Percentiles rank a stretch among this genome's conserved stretches.
These are phyloP conservation scores for Stemphylium beticola DNA, from an alignment of 2,329 filamentous ascomycete genomes.

Conservation along the genomic window DNA sequence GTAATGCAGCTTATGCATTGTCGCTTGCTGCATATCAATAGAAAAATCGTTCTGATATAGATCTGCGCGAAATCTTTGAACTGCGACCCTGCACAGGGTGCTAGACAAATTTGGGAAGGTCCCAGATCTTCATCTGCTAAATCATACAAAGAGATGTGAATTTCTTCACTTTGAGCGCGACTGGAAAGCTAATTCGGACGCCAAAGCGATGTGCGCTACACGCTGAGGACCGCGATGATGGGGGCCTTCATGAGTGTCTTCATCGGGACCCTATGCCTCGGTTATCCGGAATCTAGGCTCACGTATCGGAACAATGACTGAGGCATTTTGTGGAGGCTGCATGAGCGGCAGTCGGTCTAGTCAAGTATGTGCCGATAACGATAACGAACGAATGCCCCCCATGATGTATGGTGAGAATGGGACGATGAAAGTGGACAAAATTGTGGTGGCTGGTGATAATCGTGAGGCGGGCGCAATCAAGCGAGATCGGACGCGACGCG, in stretches of 20 bases:
- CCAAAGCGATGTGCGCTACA: slow-evolving; percentile 35
- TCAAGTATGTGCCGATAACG: background rate
- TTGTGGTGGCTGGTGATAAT: too few species aligned
- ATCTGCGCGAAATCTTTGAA: too few species aligned
- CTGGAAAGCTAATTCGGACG: slow-evolving; percentile 35
- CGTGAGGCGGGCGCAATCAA: background rate
- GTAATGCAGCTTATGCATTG: too few species aligned
- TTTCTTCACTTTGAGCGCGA: slow-evolving; percentile 25
- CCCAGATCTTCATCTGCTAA: background rate
- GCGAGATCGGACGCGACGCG: background rate
- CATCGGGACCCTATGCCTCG: slow-evolving; percentile 32
- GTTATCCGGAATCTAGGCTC: slow-evolving; percentile 39
- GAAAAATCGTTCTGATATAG: too few species aligned
- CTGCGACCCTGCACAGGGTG: too few species aligned
- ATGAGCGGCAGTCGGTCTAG: background rate
- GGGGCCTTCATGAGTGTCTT: slow-evolving; percentile 39
- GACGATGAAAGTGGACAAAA: background rate
- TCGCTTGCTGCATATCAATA: too few species aligned
- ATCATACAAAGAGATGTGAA: slow-evolving; percentile 34
- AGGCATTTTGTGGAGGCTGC: slow-evolving; percentile 31
- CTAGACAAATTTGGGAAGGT: too few species aligned
- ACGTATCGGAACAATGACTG: slow-evolving; percentile 42
- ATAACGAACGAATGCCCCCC: background rate
- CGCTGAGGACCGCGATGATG: slow-evolving; percentile 42
- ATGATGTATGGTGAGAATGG: background rate